These are phyloP conservation scores for Cyathus striatus DNA, from an alignment of 768 basidiomycete species.

Conservation along the genomic window DNA sequence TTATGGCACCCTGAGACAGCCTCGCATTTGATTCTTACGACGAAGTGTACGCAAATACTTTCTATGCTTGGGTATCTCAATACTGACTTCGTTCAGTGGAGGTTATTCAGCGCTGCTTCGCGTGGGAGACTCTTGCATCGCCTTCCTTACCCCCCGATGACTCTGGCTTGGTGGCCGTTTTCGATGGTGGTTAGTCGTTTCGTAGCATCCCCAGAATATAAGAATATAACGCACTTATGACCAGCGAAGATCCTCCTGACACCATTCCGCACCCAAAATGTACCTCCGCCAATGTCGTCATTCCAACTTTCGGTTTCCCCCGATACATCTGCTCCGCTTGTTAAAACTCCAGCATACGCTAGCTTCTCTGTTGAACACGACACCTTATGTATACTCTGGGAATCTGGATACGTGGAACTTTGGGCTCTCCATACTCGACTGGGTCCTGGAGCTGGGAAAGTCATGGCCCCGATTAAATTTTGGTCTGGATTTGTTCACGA, in stretches of 20 bases:
- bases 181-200: slow-evolving; percentile 75
- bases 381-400: slow-evolving; percentile 63
- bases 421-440: slow-evolving; percentile 68
- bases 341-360: slow-evolving; percentile 59
- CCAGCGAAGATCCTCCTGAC: slow-evolving; percentile 77
- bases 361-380: slow-evolving; percentile 57
- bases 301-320: slow-evolving; percentile 31
- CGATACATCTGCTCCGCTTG: slow-evolving; percentile 9
- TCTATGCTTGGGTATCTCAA: too few species aligned
- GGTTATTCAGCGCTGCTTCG: slow-evolving; percentile 57
- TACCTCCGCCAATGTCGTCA: slow-evolving; percentile 98
- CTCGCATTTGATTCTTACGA: slow-evolving; percentile 59
- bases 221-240: neutral
- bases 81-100: slow-evolving; percentile 28
- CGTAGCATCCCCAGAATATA: neutral
- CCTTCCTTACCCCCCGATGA: slow-evolving; percentile 56
- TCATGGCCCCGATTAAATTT: slow-evolving; percentile 47
- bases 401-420: slow-evolving; percentile 59
- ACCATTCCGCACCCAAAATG: slow-evolving; percentile 89
- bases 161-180: slow-evolving; percentile 82
- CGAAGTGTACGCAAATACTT: slow-evolving; percentile 38
- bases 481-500: slow-evolving; percentile 27
- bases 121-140: slow-evolving; percentile 77
- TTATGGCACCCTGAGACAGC: slow-evolving; percentile 86
- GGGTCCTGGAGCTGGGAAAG: slow-evolving; percentile 48